Evolutionary conservation across 164 flowering plant genomes (phyloP), one percentile per base, ranked within the genome.

Genomic region (Vitis labrusca): DNA sequence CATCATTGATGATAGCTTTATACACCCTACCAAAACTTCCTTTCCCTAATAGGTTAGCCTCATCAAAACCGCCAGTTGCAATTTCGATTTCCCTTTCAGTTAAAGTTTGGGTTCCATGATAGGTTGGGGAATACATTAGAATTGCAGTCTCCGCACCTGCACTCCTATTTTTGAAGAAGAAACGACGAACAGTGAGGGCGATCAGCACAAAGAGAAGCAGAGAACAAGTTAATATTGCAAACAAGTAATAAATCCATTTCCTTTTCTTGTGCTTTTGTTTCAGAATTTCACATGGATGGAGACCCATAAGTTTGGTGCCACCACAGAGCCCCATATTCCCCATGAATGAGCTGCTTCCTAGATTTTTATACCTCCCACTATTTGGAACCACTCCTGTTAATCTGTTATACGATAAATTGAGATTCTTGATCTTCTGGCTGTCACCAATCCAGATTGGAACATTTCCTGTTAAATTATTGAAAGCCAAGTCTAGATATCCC

Each of bases 41-140:
- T 64, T 17, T 57, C 59, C 69, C 69, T 52, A 66, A 50, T 19
- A 72, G 69, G 60, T 72, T 51, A 16, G 74, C 50, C 61, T 51
- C 65, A 17, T 72, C 50, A 65, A 72, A 72, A 8, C 59, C 64
- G 58, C 9, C 15, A 9, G 74, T 66, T 52, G 70, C 74, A 60
- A 72, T 66, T 59, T 65, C 74, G 11, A 72, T 51, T 19, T 72
- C 74, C 68, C 63, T 71, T 59, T 66, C 70, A 12, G 74, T 65
- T 50, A 65, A 59, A 54, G 44, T 47, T 17, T 17, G 65, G 10
- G 19, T 15, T 56, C 66, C 68, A n/a, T 15, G 63, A 66, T 30
- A 37, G 3, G 4, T 14, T 48, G 53, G 53, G 66, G 66, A 14
- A 16, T 0, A 7, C 48, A 32, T 30, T 29, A 29, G 57, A 13